Percentiles rank a stretch among this genome's conserved stretches.
Conservation (phyloP, 805 yeast genomes). For the Candida vartiovaarae region DNA sequence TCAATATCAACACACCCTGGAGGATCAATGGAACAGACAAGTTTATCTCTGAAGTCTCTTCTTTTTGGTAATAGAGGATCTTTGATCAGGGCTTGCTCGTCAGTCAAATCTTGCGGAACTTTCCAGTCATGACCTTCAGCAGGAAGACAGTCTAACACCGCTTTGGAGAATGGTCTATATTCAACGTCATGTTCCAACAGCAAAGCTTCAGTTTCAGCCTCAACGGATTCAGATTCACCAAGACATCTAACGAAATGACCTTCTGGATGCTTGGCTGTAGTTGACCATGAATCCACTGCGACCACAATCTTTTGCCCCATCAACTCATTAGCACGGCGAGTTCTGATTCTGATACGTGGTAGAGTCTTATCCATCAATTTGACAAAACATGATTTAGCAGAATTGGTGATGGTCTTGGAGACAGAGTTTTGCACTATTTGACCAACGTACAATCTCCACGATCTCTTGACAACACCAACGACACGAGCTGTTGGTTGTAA, state of each 20-base stretch:
- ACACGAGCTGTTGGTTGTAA: conserved; percentile 90
- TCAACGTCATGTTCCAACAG: conserved; percentile 94
- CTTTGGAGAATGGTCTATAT: conserved; percentile 88
- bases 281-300: conserved; percentile 90
- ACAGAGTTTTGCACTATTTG: conserved; percentile 79
- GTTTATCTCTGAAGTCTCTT: conserved; percentile 78
- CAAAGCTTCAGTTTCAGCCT: conserved; percentile 94
- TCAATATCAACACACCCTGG: conserved; percentile 98
- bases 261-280: conserved; percentile 75
- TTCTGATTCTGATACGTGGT: conserved; percentile 80
- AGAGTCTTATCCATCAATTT: conserved; percentile 82
- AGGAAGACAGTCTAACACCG: conserved; percentile 89
- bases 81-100: conserved; percentile 45
- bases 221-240: conserved; percentile 86
- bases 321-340: conserved; percentile 78
- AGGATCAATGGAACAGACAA: conserved; percentile 95
- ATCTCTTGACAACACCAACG: conserved; percentile 81
- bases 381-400: conserved; percentile 75
- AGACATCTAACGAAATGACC: conserved; percentile 90
- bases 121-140: conserved; percentile 90
- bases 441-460: conserved; percentile 96
- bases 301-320: conserved; percentile 88
- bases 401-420: conserved; percentile 48
- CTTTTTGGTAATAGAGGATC: conserved; percentile 49
- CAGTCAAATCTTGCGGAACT: conserved; percentile 61